phyloP scores from a whole-genome alignment of 2,329 filamentous ascomycete genomes.

The Alternaria brassicae region DNA sequence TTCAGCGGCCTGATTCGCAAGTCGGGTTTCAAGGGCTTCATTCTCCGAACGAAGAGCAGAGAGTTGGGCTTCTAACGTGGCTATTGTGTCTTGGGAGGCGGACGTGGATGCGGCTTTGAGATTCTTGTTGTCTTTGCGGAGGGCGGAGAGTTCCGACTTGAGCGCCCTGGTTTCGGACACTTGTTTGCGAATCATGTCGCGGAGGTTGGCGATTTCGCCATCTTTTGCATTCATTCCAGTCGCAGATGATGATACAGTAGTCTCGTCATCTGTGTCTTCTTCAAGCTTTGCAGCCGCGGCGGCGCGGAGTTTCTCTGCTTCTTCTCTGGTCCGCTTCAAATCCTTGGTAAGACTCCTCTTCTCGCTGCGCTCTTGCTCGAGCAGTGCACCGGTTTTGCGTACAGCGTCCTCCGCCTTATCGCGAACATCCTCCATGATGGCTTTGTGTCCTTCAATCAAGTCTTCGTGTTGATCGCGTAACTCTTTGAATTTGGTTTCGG shows the following conservation, averaged over 20 bases:
- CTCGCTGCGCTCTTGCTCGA: conserved; percentile 45
- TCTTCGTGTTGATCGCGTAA: conserved; percentile 38
- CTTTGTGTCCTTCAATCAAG: conserved; percentile 36
- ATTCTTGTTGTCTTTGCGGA: conserved; percentile 24
- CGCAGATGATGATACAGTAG: conserved; percentile 13
- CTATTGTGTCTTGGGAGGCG: conserved; percentile 25
- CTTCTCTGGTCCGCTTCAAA: conserved; percentile 30
- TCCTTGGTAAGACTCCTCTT: conserved; percentile 40
- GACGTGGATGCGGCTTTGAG: conserved; percentile 26
- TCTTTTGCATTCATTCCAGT: conserved; percentile 28
- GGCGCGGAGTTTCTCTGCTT: conserved; percentile 30
- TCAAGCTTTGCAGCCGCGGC: conserved; percentile 17
- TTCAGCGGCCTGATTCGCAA: conserved; percentile 32
- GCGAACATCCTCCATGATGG: conserved; percentile 38
- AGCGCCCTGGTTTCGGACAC: conserved; percentile 33
- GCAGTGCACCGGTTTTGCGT: conserved; percentile 40
- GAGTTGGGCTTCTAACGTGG: conserved; percentile 12
- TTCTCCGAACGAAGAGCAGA: conserved; percentile 24
- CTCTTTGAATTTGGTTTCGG: conserved; percentile 35
- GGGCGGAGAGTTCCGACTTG: conserved; percentile 22
- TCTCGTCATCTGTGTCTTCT: conserved; percentile 27
- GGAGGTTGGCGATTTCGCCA: conserved; percentile 37
- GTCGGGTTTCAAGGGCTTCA: conserved; percentile 26
- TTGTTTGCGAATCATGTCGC: conserved; percentile 37
- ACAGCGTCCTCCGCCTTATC: conserved; percentile 48